Percentiles rank a stretch among this genome's conserved stretches.
These are phyloP conservation scores for Hypoxylon sp. DNA, from an alignment of 2,329 filamentous ascomycete species.

Conservation along the genomic window DNA sequence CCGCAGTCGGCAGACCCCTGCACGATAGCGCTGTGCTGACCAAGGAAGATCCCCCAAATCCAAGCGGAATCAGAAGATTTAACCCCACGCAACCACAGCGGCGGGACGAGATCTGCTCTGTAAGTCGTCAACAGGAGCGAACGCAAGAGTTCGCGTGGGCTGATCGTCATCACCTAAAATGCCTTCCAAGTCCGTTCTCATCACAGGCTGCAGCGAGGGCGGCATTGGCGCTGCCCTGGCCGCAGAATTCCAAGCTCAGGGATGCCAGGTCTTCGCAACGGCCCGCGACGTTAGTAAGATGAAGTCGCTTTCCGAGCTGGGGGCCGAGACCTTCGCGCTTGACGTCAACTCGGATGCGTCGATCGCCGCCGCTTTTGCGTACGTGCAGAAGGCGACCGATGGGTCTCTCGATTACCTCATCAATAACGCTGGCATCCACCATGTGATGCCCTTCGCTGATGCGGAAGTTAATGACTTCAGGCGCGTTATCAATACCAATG, in stretches of 20 bases:
- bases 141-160: not conserved
- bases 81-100: conserved; percentile 1
- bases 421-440: conserved; percentile 50
- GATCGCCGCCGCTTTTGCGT: conserved; percentile 41
- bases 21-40: not conserved
- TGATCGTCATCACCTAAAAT: conserved; percentile 23
- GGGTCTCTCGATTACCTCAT: conserved; percentile 48
- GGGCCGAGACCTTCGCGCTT: conserved; percentile 49
- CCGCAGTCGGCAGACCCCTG: not conserved
- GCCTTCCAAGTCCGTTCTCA: conserved; percentile 49
- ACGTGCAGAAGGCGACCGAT: conserved; percentile 37
- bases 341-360: conserved; percentile 52
- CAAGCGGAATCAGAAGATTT: conserved; percentile 1
- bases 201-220: conserved; percentile 55
- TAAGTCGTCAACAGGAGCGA: conserved; percentile 7
- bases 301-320: conserved; percentile 45
- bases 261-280: conserved; percentile 54
- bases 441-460: conserved; percentile 49
- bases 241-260: conserved; percentile 52
- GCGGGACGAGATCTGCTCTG: not conserved
- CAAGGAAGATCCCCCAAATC: not conserved
- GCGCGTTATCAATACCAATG: conserved; percentile 50
- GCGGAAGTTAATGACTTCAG: conserved; percentile 39
- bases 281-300: conserved; percentile 50
- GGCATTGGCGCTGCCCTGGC: conserved; percentile 54